Percentiles rank a stretch among this genome's conserved stretches.
Evolutionary conservation across 164 flowering plant genomes (phyloP).

Genomic region (Sedum album): DNA sequence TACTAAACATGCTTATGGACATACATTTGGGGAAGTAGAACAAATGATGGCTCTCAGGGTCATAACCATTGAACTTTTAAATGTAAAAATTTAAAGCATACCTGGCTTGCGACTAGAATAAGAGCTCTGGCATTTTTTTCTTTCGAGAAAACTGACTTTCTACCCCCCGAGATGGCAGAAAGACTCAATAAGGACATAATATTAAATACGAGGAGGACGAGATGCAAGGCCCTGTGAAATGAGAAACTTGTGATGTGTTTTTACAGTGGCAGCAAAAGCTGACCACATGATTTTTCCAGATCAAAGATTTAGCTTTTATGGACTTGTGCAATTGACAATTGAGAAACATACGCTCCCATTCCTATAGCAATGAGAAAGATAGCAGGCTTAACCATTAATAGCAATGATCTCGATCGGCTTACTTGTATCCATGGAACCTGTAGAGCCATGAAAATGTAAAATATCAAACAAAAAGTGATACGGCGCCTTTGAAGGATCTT

Average conservation of each 20-base stretch:
- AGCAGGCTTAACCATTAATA: conserved; percentile 69
- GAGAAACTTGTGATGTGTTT: background rate
- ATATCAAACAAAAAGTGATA: background rate
- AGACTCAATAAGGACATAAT: conserved; percentile 32
- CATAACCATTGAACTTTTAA: background rate
- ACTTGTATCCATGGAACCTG: conserved; percentile 97
- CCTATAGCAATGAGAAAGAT: conserved; percentile 60
- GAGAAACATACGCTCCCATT: conserved; percentile 57
- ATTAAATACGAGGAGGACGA: conserved; percentile 58
- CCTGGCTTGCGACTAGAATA: conserved; percentile 88
- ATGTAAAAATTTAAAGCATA: conserved; percentile 8
- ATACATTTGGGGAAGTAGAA: background rate
- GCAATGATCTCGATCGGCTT: conserved; percentile 81
- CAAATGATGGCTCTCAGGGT: background rate
- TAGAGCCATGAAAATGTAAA: conserved; percentile 3
- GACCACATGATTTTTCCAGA: background rate
- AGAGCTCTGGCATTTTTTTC: conserved; percentile 64
- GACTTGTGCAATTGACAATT: background rate
- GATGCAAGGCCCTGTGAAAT: conserved; percentile 61
- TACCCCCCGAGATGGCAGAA: conserved; percentile 45
- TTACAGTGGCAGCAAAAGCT: background rate
- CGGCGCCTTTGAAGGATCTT: background rate
- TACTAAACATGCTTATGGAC: background rate
- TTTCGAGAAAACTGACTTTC: conserved; percentile 43
- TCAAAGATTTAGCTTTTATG: background rate